These are phyloP conservation scores for Rosa persica DNA, from an alignment of 306 rosid species.

Conservation along the genomic window DNA sequence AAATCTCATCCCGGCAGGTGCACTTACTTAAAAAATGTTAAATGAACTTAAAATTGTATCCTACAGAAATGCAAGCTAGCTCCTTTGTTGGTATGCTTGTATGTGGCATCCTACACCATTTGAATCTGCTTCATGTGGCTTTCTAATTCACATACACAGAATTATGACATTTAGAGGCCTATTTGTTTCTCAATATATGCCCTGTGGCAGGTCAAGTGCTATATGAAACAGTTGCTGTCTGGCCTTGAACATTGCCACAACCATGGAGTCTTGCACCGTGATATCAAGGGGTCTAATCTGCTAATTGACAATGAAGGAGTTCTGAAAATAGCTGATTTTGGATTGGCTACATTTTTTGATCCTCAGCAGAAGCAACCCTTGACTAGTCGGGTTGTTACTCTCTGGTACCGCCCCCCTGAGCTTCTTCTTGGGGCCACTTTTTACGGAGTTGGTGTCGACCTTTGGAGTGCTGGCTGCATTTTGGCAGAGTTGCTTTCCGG, in stretches of 20 bases:
- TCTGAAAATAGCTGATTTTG: constrained; percentile 96
- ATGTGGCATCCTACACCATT: neutral
- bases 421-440: constrained; percentile 85
- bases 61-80: neutral
- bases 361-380: constrained; percentile 61
- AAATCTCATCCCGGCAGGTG: neutral
- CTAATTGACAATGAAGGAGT: constrained; percentile 83
- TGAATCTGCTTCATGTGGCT: neutral
- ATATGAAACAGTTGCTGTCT: constrained; percentile 86
- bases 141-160: neutral
- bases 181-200: constrained; percentile 39
- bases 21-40: neutral
- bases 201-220: constrained; percentile 74
- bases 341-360: constrained; percentile 71
- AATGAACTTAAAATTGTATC: neutral
- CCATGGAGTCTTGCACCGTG: constrained; percentile 87
- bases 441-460: constrained; percentile 71
- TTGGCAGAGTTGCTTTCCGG: constrained; percentile 86
- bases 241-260: constrained; percentile 97
- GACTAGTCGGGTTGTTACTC: constrained; percentile 95
- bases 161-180: constrained; percentile 31
- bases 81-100: neutral
- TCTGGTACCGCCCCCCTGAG: constrained; percentile 97
- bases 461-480: constrained; percentile 98
- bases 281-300: constrained; percentile 94